Evolutionary conservation across 1,284 basidiomycete species (phyloP).

Genomic region (Heterobasidion irregulare): DNA sequence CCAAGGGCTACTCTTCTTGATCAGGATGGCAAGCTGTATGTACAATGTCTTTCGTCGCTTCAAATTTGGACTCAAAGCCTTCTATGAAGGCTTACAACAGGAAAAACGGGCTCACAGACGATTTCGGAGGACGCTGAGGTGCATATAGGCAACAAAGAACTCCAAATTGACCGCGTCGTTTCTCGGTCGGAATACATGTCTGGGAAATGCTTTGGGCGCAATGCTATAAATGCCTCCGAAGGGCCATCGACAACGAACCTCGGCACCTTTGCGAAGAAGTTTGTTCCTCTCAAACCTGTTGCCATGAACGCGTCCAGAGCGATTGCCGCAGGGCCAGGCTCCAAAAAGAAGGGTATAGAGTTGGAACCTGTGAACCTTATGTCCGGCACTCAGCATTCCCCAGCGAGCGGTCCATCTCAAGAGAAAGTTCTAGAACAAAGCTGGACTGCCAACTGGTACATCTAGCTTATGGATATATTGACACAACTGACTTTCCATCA

Average conservation of each 20-base stretch:
- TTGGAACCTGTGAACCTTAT: constrained; percentile 34
- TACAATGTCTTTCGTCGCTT: constrained; percentile 3
- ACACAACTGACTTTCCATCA: constrained; percentile 17
- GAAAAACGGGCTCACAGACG: constrained; percentile 25
- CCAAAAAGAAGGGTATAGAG: constrained; percentile 22
- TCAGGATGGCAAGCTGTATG: constrained; percentile 53
- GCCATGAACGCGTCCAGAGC: constrained; percentile 20
- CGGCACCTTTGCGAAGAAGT: constrained; percentile 29
- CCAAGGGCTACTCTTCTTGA: constrained; percentile 48
- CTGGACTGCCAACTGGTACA: constrained; percentile 67
- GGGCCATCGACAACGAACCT: constrained; percentile 13
- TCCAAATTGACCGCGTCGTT: constrained; percentile 57
- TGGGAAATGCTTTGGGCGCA: constrained; percentile 50
- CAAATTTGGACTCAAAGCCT: constrained; percentile 21
- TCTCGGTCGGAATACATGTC: constrained; percentile 52
- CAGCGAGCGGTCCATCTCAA: neutral
- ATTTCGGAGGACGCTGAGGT: constrained; percentile 47
- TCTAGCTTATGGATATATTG: constrained; percentile 2
- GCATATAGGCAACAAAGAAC: constrained; percentile 57
- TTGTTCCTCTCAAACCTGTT: constrained; percentile 32
- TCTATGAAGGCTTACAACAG: constrained; percentile 11
- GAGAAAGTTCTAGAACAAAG: constrained; percentile 23
- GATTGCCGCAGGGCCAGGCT: constrained; percentile 9
- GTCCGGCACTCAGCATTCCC: neutral
- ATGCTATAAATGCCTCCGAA: constrained; percentile 14